Base-by-base conservation (phyloP, 257 asterid species). In the Capsicum chinense region DNA sequence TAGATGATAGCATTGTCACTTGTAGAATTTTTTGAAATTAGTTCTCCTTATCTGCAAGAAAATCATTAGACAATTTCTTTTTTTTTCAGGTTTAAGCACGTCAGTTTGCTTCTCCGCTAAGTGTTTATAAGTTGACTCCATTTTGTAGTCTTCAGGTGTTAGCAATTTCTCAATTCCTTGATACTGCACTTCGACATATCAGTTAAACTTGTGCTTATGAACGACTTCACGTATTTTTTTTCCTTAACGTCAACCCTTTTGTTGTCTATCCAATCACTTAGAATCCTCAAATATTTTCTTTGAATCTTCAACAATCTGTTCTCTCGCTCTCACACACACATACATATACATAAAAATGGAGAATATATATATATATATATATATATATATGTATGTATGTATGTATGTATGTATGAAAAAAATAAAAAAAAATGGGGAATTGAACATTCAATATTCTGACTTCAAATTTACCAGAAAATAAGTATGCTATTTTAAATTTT, bases 261-360 rank as follows among this genome's bases (percentile, higher is more conserved):
- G 56, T 83, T 35, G 54, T 85, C 85, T 2, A 90, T 9, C 95
- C 97, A 92, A 37, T 94, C 97, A 83, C 86, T 90, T 1, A 97
- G 92, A 19, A 39, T 70, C 76, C 97, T 87, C 1, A 87, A 10
- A 6, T 90, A 79, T 57, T 85, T 88, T 88, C 85, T 90, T 80
- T 80, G 89, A 19, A 90, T n/a, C 1, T 70, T 69, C 90, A 83
- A 50, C 17, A 84, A 84, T 86, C 58, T 85, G 87, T 86, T 86
- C 82, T 91, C 94, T 6, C 92, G 91, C 33, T 26, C 33, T 26
- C 33, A 26, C 2, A 26, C 33, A 26, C 33, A 26, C 33, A 26
- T 1, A 26, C 33, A 26, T 26, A 26, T 26, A 26, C 33, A 26
- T 26, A 26, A 26, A 26, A 26, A 26, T 26, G 33, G 33, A 26